Base-by-base conservation (phyloP, 164 flowering plant genomes). In the Amborella trichopoda region DNA sequence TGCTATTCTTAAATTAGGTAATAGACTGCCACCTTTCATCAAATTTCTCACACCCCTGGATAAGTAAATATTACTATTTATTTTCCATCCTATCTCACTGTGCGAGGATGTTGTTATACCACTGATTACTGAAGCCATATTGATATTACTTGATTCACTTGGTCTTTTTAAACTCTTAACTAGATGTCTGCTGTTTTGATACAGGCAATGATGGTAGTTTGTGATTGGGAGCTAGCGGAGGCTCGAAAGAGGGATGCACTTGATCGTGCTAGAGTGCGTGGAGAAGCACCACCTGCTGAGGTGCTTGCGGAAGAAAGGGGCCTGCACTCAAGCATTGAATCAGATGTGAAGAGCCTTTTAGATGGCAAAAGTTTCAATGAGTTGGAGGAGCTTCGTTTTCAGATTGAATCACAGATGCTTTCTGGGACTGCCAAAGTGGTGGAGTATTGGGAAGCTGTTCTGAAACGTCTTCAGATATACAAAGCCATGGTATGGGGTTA, bases 211-310 rank as follows among this genome's bases (percentile, higher is more conserved):
- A 48, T 88, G 68, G 83, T 88, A 63, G 94, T 93, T 49, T 80
- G 91, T 68, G 86, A 88, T 44, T 93, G 99, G 96, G 99, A 93
- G 64, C 75, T 88, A 44, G 79, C 78, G 55, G 96, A 84, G 74
- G 91, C 83, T 56, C 70, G 78, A 40, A 84, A 72, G 68, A 88
- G 68, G 57, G 99, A 88, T 65, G 85, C 89, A 13, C 52, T 88
- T 23, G 99, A 88, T 66, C 82, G 96, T 42, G 99, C 99, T 47
- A 74, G 94, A 62, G 99, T 93, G 40, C 90, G 99, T 50, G 99
- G 99, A 28, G 94, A 88, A 68, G 69, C 71, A 53, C 95, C 96
- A 54, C 89, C 96, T 46, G 72, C 89, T 30, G 96, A 88, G 68
- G 64, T 93, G 65, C 93, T 82, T 63, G 94, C 91, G 23, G 94